Percentiles rank a stretch among this genome's conserved stretches.
Evolutionary conservation across 2,329 filamentous ascomycete species (phyloP).

Genomic region (Colletotrichum higginsianum): DNA sequence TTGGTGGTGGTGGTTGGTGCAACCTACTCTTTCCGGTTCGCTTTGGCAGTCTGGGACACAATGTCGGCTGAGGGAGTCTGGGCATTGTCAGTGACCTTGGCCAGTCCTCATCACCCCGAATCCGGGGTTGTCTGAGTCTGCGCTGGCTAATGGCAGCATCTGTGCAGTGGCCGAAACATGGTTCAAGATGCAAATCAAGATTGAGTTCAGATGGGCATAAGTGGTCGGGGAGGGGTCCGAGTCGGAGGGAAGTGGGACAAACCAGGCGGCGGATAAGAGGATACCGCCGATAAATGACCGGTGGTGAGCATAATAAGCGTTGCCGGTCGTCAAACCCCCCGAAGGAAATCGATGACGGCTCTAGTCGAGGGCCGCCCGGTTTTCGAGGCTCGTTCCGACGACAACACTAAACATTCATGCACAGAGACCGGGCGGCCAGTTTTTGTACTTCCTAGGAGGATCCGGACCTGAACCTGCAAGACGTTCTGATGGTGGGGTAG

Average conservation of each 20-base stretch:
- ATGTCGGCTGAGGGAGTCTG: constrained; percentile 1
- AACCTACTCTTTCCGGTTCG: constrained; percentile 12
- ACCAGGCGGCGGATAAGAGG: constrained; percentile 14
- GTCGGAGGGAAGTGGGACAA: constrained; percentile 31
- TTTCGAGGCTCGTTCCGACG: constrained; percentile 11
- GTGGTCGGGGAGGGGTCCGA: constrained; percentile 28
- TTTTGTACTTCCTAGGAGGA: constrained; percentile 22
- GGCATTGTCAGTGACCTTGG: background rate
- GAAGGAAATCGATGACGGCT: constrained; percentile 1
- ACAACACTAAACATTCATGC: background rate
- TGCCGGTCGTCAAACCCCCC: constrained; percentile 1
- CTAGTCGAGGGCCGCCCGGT: constrained; percentile 9
- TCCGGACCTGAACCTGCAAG: constrained; percentile 31
- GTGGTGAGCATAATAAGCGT: constrained; percentile 3
- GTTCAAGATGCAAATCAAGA: constrained; percentile 37
- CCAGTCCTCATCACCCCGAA: constrained; percentile 1
- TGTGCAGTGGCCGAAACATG: constrained; percentile 38
- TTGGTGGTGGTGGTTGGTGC: constrained; percentile 22
- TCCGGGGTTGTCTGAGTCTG: constrained; percentile 26
- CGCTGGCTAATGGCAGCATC: constrained; percentile 24
- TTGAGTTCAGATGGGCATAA: constrained; percentile 35
- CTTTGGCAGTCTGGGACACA: background rate
- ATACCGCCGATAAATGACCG: background rate
- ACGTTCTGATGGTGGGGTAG: constrained; percentile 33
- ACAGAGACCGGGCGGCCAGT: constrained; percentile 23